A percentile compares a stretch with the other conserved stretches of the same genome.
Evolutionary conservation across 148 eudicot genomes (phyloP).

Genomic region (Simmondsia chinensis): DNA sequence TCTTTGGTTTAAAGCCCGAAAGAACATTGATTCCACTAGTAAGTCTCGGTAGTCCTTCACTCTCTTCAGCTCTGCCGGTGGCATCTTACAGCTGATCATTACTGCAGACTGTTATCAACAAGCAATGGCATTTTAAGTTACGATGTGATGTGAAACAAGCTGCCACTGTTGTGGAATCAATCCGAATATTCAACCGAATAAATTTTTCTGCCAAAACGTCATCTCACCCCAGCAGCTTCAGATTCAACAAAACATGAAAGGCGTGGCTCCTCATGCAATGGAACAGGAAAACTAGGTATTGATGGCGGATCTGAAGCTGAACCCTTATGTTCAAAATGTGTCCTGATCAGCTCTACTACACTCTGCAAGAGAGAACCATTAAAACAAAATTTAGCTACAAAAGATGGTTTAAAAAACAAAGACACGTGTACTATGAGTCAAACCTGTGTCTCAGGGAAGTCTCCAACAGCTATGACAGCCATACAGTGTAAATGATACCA

Average conservation of each 20-base stretch:
- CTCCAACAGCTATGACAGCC: constrained; percentile 92
- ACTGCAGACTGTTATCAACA: constrained; percentile 54
- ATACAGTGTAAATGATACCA: constrained; percentile 78
- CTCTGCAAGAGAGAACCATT: constrained; percentile 23
- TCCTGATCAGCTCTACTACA: constrained; percentile 64
- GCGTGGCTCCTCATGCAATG: constrained; percentile 62
- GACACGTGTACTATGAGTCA: constrained; percentile 2
- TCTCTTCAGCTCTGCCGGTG: constrained; percentile 45
- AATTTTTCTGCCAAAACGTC: too few relatives aligned
- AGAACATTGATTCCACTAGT: constrained; percentile 69
- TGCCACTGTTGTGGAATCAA: too few relatives aligned
- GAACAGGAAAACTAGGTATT: constrained; percentile 47
- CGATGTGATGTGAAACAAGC: too few relatives aligned
- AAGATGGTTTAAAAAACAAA: not conserved
- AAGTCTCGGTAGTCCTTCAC: constrained; percentile 66
- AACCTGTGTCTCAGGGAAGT: constrained; percentile 78
- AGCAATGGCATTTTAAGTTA: too few relatives aligned
- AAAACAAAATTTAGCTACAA: constrained; percentile 4
- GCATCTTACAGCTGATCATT: constrained; percentile 77
- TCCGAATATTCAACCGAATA: too few relatives aligned
- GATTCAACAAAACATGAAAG: constrained; percentile 66
- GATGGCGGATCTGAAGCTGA: constrained; percentile 30
- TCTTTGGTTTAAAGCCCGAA: constrained; percentile 72
- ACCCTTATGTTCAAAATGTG: constrained; percentile 43
- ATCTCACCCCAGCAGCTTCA: constrained; percentile 85